These are phyloP conservation scores for Ophiocordyceps australis DNA, from an alignment of 2,329 filamentous ascomycete genomes.

Conservation along the genomic window DNA sequence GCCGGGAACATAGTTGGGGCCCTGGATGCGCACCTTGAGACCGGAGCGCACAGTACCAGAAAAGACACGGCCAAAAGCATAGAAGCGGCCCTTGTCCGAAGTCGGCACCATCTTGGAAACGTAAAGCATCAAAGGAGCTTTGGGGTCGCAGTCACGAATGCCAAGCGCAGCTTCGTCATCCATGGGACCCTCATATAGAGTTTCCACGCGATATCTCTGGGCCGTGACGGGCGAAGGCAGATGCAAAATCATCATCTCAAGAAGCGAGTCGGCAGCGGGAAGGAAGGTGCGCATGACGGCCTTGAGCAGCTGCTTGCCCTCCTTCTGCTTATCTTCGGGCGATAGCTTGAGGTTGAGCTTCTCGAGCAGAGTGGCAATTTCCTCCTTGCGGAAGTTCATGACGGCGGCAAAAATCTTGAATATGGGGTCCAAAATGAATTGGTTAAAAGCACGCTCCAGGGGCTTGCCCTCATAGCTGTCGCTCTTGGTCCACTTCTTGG, in stretches of 20 bases:
- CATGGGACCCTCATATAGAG: conserved; percentile 90
- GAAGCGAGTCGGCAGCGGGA: conserved; percentile 88
- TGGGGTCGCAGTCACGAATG: conserved; percentile 97
- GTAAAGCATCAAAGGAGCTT: conserved; percentile 98
- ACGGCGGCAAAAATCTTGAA: conserved; percentile 95
- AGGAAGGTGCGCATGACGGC: conserved; percentile 97
- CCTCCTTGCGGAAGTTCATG: conserved; percentile 98
- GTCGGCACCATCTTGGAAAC: conserved; percentile 99
- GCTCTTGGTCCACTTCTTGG: conserved; percentile 99
- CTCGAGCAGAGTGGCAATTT: conserved; percentile 62
- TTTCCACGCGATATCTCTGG: conserved; percentile 96
- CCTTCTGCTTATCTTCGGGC: conserved; percentile 73
- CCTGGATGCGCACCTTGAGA: conserved; percentile 99
- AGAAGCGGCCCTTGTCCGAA: conserved; percentile 99
- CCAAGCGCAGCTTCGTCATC: conserved; percentile 88
- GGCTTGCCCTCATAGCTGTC: conserved; percentile 67
- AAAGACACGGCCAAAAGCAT: conserved; percentile 99
- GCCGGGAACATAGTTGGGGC: conserved; percentile 93
- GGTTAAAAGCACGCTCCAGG: conserved; percentile 97
- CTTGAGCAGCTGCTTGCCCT: conserved; percentile 97
- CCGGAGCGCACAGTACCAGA: conserved; percentile 93
- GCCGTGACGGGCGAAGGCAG: conserved; percentile 90
- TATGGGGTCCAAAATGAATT: conserved; percentile 98
- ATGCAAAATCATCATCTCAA: conserved; percentile 99
- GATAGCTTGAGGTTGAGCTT: conserved; percentile 93